Evolutionary conservation across 169 alveolate genomes (phyloP).

Genomic region (Plasmodium berghei): DNA sequence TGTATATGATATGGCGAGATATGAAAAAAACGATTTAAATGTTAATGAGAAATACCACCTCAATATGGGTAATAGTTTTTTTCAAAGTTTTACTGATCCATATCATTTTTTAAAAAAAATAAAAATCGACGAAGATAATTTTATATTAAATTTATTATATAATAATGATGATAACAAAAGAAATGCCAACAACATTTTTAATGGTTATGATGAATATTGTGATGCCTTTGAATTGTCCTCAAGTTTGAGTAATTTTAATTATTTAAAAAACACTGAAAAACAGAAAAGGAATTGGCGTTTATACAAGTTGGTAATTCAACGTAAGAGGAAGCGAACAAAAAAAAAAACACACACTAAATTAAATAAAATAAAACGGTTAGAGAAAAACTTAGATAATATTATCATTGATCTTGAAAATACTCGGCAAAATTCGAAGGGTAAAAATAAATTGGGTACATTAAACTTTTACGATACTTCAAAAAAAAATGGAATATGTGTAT

Average conservation of each 20-base stretch:
- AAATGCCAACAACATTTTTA: background rate
- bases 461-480: conserved; percentile 3
- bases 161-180: conserved; percentile 8
- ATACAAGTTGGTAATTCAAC: conserved; percentile 4
- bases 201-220: conserved; percentile 9
- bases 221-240: conserved; percentile 39
- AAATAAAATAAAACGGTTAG: background rate
- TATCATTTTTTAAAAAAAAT: conserved; percentile 51
- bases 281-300: conserved; percentile 30
- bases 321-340: conserved; percentile 6
- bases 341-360: conserved; percentile 4
- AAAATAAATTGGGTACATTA: conserved; percentile 8
- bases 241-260: conserved; percentile 33
- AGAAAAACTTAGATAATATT: background rate
- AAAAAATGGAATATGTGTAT: conserved; percentile 2
- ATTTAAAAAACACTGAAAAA: conserved; percentile 24
- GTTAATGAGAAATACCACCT: background rate
- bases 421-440: background rate
- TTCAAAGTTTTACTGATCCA: conserved; percentile 18
- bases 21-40: conserved; percentile 16
- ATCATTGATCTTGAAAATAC: background rate
- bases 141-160: conserved; percentile 39
- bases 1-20: conserved; percentile 12
- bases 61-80: background rate
- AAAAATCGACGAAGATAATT: conserved; percentile 56